A percentile compares a stretch with the other conserved stretches of the same genome.
These are phyloP conservation scores for Penicillium alfredii DNA, from an alignment of 495 filamentous ascomycete genomes.

Conservation along the genomic window DNA sequence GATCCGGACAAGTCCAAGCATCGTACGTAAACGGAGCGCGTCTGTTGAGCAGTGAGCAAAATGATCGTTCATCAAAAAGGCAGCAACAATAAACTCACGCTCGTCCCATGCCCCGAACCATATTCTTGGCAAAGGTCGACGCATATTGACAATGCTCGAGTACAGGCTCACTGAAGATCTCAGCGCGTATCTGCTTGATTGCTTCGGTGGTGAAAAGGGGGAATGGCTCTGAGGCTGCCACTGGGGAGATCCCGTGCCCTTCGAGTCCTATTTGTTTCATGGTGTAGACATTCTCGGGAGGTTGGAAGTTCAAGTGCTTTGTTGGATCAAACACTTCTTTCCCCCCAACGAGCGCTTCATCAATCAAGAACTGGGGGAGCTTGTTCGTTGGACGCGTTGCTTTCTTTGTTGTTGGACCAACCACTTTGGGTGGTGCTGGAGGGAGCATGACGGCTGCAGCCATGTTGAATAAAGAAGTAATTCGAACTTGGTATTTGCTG, in stretches of 20 bases:
- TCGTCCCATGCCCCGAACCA: constrained; percentile 59
- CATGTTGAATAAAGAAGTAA: too few relatives aligned
- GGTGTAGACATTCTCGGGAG: constrained; percentile 19
- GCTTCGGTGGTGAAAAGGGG: constrained; percentile 60
- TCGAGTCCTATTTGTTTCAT: constrained; percentile 55
- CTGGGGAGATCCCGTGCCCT: constrained; percentile 53
- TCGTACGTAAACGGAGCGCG: constrained; percentile 61
- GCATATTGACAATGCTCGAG: constrained; percentile 55
- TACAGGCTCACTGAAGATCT: constrained; percentile 56
- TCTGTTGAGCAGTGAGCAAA: constrained; percentile 22
- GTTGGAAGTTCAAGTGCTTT: constrained; percentile 10
- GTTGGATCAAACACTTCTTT: constrained; percentile 7
- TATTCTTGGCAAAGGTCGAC: constrained; percentile 55
- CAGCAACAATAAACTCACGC: constrained; percentile 42
- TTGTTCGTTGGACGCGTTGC: constrained; percentile 6
- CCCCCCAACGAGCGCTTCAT: constrained; percentile 1
- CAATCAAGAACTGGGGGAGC: constrained; percentile 10
- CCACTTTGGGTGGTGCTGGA: constrained; percentile 1
- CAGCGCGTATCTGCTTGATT: constrained; percentile 55
- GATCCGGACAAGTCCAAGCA: constrained; percentile 61
- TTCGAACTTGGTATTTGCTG: too few relatives aligned
- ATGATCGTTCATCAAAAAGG: background rate
- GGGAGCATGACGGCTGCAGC: too few relatives aligned
- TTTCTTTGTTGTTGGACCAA: constrained; percentile 12
- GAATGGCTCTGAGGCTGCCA: constrained; percentile 66